Conservation (phyloP, 2,329 filamentous ascomycete species). For the Cladophialophora bantiana region DNA sequence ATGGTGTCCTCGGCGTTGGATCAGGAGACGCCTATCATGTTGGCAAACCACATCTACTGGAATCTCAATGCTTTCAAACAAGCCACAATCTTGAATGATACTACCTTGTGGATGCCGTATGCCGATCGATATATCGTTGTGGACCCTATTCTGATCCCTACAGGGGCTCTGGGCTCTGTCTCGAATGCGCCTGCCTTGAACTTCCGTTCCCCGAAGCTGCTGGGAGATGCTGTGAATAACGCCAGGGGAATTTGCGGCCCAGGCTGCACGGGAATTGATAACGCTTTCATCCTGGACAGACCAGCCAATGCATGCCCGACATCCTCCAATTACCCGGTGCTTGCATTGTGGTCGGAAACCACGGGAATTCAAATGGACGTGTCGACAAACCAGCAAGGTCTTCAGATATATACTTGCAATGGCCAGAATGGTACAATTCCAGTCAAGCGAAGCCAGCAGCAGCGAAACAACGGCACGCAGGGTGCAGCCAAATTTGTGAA, state of each 20-base stretch:
- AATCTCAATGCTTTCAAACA: constrained; percentile 58
- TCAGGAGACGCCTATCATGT: constrained; percentile 58
- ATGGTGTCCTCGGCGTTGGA: constrained; percentile 55
- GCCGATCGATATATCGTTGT: constrained; percentile 54
- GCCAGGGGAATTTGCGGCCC: constrained; percentile 77
- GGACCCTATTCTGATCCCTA: constrained; percentile 73
- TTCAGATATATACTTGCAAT: constrained; percentile 87
- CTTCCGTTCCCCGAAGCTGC: constrained; percentile 80
- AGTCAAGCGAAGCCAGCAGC: constrained; percentile 51
- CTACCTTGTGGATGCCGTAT: constrained; percentile 54
- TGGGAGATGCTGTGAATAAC: constrained; percentile 72
- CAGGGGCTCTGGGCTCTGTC: constrained; percentile 75
- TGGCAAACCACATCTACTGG: constrained; percentile 60
- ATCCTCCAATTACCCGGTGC: constrained; percentile 53
- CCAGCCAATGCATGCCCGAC: constrained; percentile 42
- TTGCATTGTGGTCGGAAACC: constrained; percentile 69
- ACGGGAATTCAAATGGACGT: constrained; percentile 85
- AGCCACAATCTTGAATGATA: constrained; percentile 51
- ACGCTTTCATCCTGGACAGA: constrained; percentile 57
- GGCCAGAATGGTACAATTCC: constrained; percentile 71
- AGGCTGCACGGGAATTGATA: constrained; percentile 85
- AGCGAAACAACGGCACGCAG: constrained; percentile 64
- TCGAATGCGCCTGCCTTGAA: constrained; percentile 69
- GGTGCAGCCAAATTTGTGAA: constrained; percentile 56
- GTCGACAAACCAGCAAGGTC: constrained; percentile 81